A percentile compares a stretch with the other conserved stretches of the same genome.
Evolutionary conservation across 306 rosid genomes (phyloP).

Genomic region (Trifolium pratense): DNA sequence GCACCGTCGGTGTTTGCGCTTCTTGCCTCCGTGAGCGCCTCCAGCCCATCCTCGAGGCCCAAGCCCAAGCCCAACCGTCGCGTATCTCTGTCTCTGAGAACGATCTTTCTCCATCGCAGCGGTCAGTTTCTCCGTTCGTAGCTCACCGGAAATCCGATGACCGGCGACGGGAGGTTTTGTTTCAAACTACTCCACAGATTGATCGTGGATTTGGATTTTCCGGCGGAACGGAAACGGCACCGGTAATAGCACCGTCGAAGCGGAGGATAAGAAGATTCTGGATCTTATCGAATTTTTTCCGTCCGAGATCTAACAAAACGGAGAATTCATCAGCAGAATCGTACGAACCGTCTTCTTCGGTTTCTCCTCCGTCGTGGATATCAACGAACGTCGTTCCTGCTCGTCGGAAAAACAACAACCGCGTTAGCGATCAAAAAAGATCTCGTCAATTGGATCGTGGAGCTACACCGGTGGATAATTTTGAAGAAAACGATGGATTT

Average conservation of each 20-base stretch:
- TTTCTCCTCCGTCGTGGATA: slow-evolving; percentile 58
- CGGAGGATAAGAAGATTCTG: slow-evolving; percentile 58
- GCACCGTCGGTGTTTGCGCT: slow-evolving; percentile 86
- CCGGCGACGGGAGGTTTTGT: slow-evolving; percentile 43
- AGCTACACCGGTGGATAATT: slow-evolving; percentile 50
- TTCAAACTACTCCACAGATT: slow-evolving; percentile 69
- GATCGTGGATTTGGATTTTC: slow-evolving; percentile 42
- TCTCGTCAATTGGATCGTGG: slow-evolving; percentile 54
- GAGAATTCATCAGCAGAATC: slow-evolving; percentile 43
- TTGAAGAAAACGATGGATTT: slow-evolving; percentile 35
- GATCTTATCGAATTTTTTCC: slow-evolving; percentile 49
- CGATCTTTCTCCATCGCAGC: slow-evolving; percentile 53
- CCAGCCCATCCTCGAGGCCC: slow-evolving; percentile 55
- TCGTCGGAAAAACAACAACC: slow-evolving; percentile 36
- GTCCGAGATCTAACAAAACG: slow-evolving; percentile 55
- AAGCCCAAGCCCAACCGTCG: slow-evolving; percentile 49
- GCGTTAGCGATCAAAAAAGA: slow-evolving; percentile 8
- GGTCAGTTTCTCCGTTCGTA: slow-evolving; percentile 76
- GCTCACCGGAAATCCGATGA: slow-evolving; percentile 61
- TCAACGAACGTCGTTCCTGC: slow-evolving; percentile 50
- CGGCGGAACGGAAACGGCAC: neutral
- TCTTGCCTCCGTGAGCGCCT: slow-evolving; percentile 90
- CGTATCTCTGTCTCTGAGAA: slow-evolving; percentile 40
- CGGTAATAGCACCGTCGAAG: slow-evolving; percentile 23
- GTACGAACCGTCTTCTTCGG: slow-evolving; percentile 44